These are phyloP conservation scores for Leccinum olivaceopallidum DNA, from an alignment of 768 basidiomycete species.

Conservation along the genomic window DNA sequence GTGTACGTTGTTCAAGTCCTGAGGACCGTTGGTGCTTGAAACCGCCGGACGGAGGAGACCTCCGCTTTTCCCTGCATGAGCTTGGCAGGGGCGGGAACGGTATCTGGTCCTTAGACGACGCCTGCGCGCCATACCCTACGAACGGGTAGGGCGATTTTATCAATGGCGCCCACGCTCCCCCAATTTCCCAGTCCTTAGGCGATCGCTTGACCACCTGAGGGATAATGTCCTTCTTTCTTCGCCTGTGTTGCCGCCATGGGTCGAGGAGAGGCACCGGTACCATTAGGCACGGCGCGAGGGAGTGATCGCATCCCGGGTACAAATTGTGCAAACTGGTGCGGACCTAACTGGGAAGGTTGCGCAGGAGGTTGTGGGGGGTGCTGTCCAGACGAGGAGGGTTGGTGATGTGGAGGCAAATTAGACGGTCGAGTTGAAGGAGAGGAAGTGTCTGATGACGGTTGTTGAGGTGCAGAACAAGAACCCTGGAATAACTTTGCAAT, in stretches of 20 bases:
- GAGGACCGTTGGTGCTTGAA: slow-evolving; percentile 32
- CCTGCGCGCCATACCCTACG: slow-evolving; percentile 56
- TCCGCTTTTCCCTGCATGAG: slow-evolving; percentile 40
- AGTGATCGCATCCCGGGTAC: slow-evolving; percentile 15
- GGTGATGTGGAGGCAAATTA: too few relatives aligned
- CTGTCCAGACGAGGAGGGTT: neutral
- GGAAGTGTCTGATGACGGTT: slow-evolving; percentile 52
- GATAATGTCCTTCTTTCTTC: slow-evolving; percentile 33
- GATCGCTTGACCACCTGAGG: slow-evolving; percentile 47
- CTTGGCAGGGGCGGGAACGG: slow-evolving; percentile 74
- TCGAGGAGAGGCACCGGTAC: slow-evolving; percentile 47
- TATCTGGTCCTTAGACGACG: slow-evolving; percentile 62
- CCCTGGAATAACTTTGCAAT: slow-evolving; percentile 44
- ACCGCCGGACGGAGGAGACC: slow-evolving; percentile 27
- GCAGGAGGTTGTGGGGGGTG: slow-evolving; percentile 19
- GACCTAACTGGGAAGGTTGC: too few relatives aligned
- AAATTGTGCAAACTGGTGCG: too few relatives aligned
- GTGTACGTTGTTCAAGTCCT: slow-evolving; percentile 30
- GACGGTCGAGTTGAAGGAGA: slow-evolving; percentile 47
- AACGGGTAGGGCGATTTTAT: slow-evolving; percentile 72
- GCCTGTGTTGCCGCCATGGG: slow-evolving; percentile 44
- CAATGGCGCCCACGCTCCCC: slow-evolving; percentile 43
- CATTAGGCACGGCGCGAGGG: slow-evolving; percentile 62
- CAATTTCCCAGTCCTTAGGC: slow-evolving; percentile 47
- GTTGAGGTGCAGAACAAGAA: slow-evolving; percentile 41